Percentiles rank a stretch among this genome's conserved stretches.
These are phyloP conservation scores for Blepharisma japonicum DNA, from an alignment of 73 alveolate species.

Conservation along the genomic window DNA sequence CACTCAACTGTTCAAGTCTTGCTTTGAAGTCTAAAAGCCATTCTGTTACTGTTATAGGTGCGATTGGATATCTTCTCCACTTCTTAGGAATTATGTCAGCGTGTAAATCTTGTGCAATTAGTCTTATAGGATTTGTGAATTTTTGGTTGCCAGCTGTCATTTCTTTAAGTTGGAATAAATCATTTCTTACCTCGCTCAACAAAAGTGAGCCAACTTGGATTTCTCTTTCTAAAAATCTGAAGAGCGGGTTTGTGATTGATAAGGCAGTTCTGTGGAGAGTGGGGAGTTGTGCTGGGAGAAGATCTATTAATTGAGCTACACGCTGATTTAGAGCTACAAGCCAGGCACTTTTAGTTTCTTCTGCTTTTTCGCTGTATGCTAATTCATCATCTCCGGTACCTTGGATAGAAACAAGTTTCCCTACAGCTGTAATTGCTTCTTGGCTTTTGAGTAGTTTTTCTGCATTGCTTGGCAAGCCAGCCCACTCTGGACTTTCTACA, in stretches of 20 bases:
- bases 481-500: slow-evolving; percentile 94
- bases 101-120: slow-evolving; percentile 78
- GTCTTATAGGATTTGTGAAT: slow-evolving; percentile 83
- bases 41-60: slow-evolving; percentile 85
- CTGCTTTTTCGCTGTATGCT: slow-evolving; percentile 50
- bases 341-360: slow-evolving; percentile 79
- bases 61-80: slow-evolving; percentile 86
- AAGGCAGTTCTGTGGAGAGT: slow-evolving; percentile 69
- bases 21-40: slow-evolving; percentile 93
- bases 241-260: slow-evolving; percentile 86
- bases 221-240: slow-evolving; percentile 96
- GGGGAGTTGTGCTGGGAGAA: slow-evolving; percentile 64
- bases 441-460: slow-evolving; percentile 87
- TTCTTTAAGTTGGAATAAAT: slow-evolving; percentile 64
- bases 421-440: slow-evolving; percentile 59
- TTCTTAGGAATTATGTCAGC: slow-evolving; percentile 85
- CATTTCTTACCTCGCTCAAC: slow-evolving; percentile 65
- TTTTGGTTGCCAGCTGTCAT: slow-evolving; percentile 84
- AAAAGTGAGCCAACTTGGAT: slow-evolving; percentile 83
- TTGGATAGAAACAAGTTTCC: slow-evolving; percentile 65
- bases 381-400: slow-evolving; percentile 92
- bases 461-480: slow-evolving; percentile 95
- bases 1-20: slow-evolving; percentile 78
- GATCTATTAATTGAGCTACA: slow-evolving; percentile 57
- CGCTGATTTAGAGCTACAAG: slow-evolving; percentile 59